Percentiles rank a stretch among this genome's conserved stretches.
phyloP scores from a whole-genome alignment of 1,284 basidiomycete species.

The Veloporphyrellus conicus region DNA sequence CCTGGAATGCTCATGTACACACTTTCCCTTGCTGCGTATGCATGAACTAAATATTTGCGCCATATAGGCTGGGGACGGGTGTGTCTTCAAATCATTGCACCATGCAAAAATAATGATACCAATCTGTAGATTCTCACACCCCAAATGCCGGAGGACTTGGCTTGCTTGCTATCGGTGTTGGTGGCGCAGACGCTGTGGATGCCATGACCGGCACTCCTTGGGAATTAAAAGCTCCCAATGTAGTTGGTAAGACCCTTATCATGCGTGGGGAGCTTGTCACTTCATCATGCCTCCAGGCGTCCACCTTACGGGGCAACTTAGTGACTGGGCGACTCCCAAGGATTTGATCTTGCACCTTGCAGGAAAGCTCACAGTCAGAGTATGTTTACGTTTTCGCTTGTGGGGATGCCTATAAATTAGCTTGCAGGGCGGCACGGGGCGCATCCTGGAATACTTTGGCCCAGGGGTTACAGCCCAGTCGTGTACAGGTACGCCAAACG shows the following conservation, averaged over 20 bases:
- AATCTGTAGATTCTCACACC: conserved; percentile 83
- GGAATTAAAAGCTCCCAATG: conserved; percentile 93
- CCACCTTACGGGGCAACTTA: conserved; percentile 84
- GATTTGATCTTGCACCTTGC: conserved; percentile 94
- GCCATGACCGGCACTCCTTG: conserved; percentile 98
- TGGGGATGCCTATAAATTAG: conserved; percentile 6
- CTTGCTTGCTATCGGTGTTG: conserved; percentile 97
- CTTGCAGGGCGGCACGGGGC: conserved; percentile 85
- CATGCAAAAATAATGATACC: conserved; percentile 3
- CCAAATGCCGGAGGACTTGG: conserved; percentile 98
- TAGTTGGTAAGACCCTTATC: conserved; percentile 58
- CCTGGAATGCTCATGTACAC: conserved; percentile 79
- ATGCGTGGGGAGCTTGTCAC: not conserved
- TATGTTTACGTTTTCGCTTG: conserved; percentile 36
- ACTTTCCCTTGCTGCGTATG: conserved; percentile 1
- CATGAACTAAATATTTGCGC: conserved; percentile 14
- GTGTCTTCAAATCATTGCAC: conserved; percentile 8
- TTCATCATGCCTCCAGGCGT: conserved; percentile 44
- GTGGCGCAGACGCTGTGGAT: conserved; percentile 98
- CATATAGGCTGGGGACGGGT: conserved; percentile 71
- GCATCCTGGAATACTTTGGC: conserved; percentile 96
- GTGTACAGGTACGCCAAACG: conserved; percentile 70
- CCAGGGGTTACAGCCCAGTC: conserved; percentile 89
- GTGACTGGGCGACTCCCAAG: conserved; percentile 94
- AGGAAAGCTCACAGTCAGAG: conserved; percentile 90